A percentile compares a stretch with the other conserved stretches of the same genome.
Conservation (phyloP, 1,284 basidiomycete genomes). For the Trametes versicolor region DNA sequence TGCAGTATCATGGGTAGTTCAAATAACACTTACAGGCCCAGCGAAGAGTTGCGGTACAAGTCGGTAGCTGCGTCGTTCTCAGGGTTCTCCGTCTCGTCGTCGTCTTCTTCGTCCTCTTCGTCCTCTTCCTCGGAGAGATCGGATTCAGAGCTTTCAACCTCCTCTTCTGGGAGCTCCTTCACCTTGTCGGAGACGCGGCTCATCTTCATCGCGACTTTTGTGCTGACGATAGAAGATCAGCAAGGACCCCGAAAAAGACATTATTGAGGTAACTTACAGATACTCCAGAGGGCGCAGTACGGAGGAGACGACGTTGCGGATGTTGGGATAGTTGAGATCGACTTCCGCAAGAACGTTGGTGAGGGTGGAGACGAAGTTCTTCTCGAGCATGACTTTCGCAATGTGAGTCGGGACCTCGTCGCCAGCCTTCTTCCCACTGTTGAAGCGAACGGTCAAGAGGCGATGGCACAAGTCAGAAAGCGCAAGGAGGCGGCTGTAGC, state of each 20-base stretch:
- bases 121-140: constrained; percentile 64
- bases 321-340: constrained; percentile 95
- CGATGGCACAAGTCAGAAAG: constrained; percentile 91
- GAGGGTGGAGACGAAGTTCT: constrained; percentile 92
- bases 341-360: constrained; percentile 93
- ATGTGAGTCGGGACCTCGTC: constrained; percentile 92
- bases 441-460: constrained; percentile 84
- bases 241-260: constrained; percentile 1
- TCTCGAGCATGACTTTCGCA: constrained; percentile 98
- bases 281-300: constrained; percentile 92
- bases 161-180: constrained; percentile 65
- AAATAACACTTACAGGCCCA: constrained; percentile 85
- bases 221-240: constrained; percentile 55
- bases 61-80: constrained; percentile 88
- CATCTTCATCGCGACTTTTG: constrained; percentile 98
- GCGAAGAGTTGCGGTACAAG: constrained; percentile 94
- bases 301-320: constrained; percentile 85
- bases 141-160: constrained; percentile 66
- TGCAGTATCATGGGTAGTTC: neutral
- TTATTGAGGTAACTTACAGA: constrained; percentile 64
- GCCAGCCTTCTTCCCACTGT: constrained; percentile 67
- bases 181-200: constrained; percentile 81
- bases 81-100: constrained; percentile 48
- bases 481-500: constrained; percentile 91
- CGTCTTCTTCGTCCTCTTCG: constrained; percentile 55